Percentiles rank a stretch among this genome's conserved stretches.
These are phyloP conservation scores for Xylariaceae sp. DNA, from an alignment of 2,329 filamentous ascomycete genomes.

Conservation along the genomic window DNA sequence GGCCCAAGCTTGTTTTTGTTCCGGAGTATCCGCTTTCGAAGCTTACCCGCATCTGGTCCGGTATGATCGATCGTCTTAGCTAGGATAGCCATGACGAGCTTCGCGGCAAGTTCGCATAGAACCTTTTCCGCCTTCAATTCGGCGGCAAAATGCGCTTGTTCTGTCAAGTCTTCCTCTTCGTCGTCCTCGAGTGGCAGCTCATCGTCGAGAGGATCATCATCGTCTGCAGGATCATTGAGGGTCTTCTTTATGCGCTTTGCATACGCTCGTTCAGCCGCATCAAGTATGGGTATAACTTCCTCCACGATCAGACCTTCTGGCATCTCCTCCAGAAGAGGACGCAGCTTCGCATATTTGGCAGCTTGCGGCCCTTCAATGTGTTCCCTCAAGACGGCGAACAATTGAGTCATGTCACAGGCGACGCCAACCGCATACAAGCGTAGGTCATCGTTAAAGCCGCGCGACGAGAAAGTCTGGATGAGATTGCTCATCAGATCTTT, in stretches of 20 bases:
- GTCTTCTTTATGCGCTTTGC: constrained; percentile 62
- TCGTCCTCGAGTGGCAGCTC: constrained; percentile 57
- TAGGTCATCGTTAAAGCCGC: constrained; percentile 68
- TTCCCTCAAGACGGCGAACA: constrained; percentile 68
- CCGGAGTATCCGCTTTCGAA: constrained; percentile 66
- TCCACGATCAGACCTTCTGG: constrained; percentile 53
- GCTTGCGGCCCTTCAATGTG: constrained; percentile 41
- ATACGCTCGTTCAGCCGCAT: constrained; percentile 67
- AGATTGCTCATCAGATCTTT: constrained; percentile 56
- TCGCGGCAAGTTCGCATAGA: constrained; percentile 78
- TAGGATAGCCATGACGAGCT: constrained; percentile 74
- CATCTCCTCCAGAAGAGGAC: constrained; percentile 63
- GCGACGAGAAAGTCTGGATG: constrained; percentile 62
- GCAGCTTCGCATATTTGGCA: constrained; percentile 49
- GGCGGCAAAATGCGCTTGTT: constrained; percentile 55
- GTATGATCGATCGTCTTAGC: constrained; percentile 66
- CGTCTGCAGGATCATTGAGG: constrained; percentile 60
- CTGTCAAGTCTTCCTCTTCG: constrained; percentile 48
- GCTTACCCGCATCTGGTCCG: constrained; percentile 53
- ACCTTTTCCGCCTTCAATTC: constrained; percentile 76
- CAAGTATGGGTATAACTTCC: constrained; percentile 71
- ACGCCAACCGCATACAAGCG: constrained; percentile 69
- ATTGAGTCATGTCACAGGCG: constrained; percentile 74
- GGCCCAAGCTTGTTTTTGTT: constrained; percentile 76
- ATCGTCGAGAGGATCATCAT: constrained; percentile 66